Base-by-base conservation (phyloP, 1,284 basidiomycete genomes). In the Rhodotorula glutinis region DNA sequence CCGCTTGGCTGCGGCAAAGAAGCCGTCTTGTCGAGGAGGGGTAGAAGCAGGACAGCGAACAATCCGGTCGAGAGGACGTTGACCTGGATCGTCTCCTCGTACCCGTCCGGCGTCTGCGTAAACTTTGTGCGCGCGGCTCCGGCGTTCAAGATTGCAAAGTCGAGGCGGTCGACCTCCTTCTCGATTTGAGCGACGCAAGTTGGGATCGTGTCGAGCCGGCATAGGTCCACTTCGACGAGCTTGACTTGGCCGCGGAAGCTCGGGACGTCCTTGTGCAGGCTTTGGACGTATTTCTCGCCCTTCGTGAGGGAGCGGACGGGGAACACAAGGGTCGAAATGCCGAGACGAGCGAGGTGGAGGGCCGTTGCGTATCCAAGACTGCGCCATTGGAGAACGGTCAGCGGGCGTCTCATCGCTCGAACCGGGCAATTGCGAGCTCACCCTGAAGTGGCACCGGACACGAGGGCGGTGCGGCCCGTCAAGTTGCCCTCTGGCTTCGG, bases 201-300 rank as follows among this genome's bases (percentile, higher is more conserved):
- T 43, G 64, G 67, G 54, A 75, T 73, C 44, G 60, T 69, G 8
- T 25, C 72, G 41, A 73, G 73, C 44, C 47, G 47, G 2, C 63
- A 29, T 40, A 76, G 49, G 57, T 76, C 75, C 21, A 76, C 63
- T 46, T 67, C n/a, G 73, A 73, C 71, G 23, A 73, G 64, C 23
- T 70, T 57, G 16, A 74, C 47, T 11, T 29, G 19, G 2, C 60
- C 65, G 25, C 40, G 52, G 19, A 43, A 57, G 9, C 29, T 27
- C 1, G 49, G 40, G 1, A 61, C 52, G 19, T 62, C 53, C 13
- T 41, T 53, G 16, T 60, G 47, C 21, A 68, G 53, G 13, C 40
- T 44, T 4, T 46, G 25, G 11, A 54, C 57, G 27, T 62, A 67
- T 1, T 47, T 21, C 29, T 73, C 60, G 16, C 66, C 65, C 29